These are phyloP conservation scores for Coniochaeta hoffmannii DNA, from an alignment of 2,329 filamentous ascomycete genomes.

Conservation along the genomic window DNA sequence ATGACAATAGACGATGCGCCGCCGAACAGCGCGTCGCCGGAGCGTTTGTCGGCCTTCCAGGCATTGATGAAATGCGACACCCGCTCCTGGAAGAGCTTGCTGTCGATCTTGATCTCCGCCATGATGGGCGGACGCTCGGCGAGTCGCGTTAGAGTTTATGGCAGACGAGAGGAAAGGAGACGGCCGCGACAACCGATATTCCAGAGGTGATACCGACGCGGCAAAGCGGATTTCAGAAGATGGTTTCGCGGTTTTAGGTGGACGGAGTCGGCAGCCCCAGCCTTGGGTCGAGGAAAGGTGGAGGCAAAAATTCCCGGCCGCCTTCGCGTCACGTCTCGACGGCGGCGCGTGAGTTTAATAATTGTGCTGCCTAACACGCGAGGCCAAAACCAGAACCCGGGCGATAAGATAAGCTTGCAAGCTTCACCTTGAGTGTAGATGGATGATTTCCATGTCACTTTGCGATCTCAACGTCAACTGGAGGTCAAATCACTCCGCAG, in stretches of 20 bases:
- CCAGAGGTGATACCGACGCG: not conserved
- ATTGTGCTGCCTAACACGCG: not conserved
- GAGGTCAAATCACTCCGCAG: too few species aligned
- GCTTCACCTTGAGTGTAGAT: not conserved
- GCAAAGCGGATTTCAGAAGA: not conserved
- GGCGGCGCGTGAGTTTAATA: not conserved
- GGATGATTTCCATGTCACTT: too few species aligned
- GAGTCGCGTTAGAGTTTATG: not conserved
- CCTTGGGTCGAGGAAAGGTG: not conserved
- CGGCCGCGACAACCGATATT: too few species aligned
- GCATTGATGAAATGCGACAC: slow-evolving; percentile 77
- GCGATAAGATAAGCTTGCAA: not conserved
- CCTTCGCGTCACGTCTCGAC: not conserved
- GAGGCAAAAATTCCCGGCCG: slow-evolving; percentile 1
- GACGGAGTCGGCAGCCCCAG: not conserved
- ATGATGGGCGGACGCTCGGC: slow-evolving; percentile 38
- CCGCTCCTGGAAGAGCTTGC: slow-evolving; percentile 87
- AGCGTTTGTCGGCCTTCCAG: slow-evolving; percentile 95
- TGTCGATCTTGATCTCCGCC: slow-evolving; percentile 91
- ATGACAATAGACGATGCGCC: slow-evolving; percentile 82
- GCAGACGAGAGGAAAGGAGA: not conserved
- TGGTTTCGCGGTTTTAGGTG: not conserved
- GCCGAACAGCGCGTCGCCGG: slow-evolving; percentile 75
- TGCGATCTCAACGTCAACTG: too few species aligned
- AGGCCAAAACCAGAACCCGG: not conserved